Base-by-base conservation (phyloP, 495 filamentous ascomycete genomes). In the Penicillium verhagenii region DNA sequence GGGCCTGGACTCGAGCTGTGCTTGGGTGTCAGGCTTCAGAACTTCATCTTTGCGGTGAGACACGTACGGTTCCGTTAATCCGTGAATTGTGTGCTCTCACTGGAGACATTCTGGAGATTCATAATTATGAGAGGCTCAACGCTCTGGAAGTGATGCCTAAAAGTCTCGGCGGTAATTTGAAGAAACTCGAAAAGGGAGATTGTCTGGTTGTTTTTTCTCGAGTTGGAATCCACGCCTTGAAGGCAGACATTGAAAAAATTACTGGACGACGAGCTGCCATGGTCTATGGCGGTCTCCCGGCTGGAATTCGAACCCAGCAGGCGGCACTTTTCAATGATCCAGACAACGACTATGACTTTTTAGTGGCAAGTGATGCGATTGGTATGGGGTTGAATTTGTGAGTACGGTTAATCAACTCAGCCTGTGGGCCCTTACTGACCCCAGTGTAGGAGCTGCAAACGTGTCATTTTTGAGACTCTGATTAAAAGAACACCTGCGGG, bases 1-100 rank as follows among this genome's bases (percentile, higher is more conserved):
- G 91, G 91, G 95, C 93, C 26, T 99, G 95, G 95, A 96, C 94
- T 6, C 86, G 92, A 66, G 94, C 94, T 24, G 79, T 97, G 9
- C 78, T 99, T 16, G 95, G 94, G 21, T 70, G 94, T 4, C 83
- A 86, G 67, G 94, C 89, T 4, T 85, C 84, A 55, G 95, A 99
- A 67, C 71, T 99, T 10, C 95, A 99, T 71, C 78, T 97, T 9
- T 99, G 95, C 68, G 95, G 95, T 50, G 95, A 99, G 70, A 83
- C 87, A 54, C 80, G 95, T 28, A 82, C 83, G 2, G 86, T 96
- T 18, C 86, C 89, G 1, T 62, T 99, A 25, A 89, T 99, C 52
- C 74, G 83, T 40, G 84, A 89, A 37, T 72, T 97, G n/a, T 90
- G 88, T 53, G 85, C 84, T 31, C 80, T 81, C 18, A 84, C 90